phyloP scores from a whole-genome alignment of 176 grass and related monocot species.

The Olyra latifolia region DNA sequence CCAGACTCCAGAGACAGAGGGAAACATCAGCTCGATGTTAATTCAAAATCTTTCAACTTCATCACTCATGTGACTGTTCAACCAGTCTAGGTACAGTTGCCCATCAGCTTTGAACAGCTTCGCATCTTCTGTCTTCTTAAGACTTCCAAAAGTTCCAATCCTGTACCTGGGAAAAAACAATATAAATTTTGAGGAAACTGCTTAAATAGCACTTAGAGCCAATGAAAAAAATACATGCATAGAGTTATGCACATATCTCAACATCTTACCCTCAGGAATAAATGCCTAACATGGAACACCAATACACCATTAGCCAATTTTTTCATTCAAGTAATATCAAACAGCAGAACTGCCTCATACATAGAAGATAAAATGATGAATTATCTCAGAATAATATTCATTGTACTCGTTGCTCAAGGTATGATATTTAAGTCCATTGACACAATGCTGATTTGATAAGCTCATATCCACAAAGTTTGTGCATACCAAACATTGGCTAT shows the following conservation, averaged over 20 bases:
- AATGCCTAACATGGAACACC: not conserved
- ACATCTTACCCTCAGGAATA: not conserved
- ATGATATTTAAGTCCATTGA: not conserved
- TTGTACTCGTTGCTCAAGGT: not conserved
- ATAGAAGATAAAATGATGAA: not conserved
- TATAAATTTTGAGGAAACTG: not conserved
- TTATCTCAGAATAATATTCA: not conserved
- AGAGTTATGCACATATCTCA: not conserved
- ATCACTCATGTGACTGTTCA: slow-evolving; percentile 26
- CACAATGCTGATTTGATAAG: not conserved
- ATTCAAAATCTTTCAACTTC: slow-evolving; percentile 34
- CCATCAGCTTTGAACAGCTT: slow-evolving; percentile 33
- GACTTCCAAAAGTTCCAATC: slow-evolving; percentile 32
- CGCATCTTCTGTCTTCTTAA: slow-evolving; percentile 33
- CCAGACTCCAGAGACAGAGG: not conserved
- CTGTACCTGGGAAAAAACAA: not conserved
- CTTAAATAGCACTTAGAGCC: not conserved
- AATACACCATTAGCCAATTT: not conserved
- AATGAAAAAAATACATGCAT: not conserved
- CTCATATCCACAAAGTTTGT: not conserved
- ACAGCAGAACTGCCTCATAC: not conserved
- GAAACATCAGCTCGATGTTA: slow-evolving; percentile 58
- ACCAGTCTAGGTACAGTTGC: slow-evolving; percentile 37
- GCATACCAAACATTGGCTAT: not conserved
- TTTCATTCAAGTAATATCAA: not conserved